Conservation (phyloP, 768 basidiomycete genomes). For the Lactifluus subvellereus region DNA sequence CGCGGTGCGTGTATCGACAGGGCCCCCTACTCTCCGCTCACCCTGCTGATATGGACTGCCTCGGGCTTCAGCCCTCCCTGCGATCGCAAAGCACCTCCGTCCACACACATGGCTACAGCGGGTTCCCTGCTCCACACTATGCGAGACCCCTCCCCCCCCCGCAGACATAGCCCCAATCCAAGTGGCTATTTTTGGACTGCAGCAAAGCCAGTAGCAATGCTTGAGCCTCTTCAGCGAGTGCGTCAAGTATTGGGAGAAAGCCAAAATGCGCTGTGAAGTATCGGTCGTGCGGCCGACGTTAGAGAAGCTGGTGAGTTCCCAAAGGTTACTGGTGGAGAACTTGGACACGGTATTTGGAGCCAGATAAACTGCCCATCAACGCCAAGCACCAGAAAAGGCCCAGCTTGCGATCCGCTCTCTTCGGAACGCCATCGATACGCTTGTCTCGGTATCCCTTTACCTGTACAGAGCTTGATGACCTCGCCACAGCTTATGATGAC, state of each 20-base stretch:
- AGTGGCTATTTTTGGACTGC: neutral
- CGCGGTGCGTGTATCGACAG: neutral
- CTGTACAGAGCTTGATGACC: no score
- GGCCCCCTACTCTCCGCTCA: neutral
- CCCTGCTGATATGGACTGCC: neutral
- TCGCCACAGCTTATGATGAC: neutral
- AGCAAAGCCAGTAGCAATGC: neutral
- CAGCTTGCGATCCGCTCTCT: neutral
- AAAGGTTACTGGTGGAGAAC: neutral
- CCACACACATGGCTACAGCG: neutral
- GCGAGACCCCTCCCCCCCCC: neutral
- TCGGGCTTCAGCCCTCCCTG: neutral
- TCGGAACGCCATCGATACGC: neutral
- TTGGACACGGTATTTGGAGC: neutral
- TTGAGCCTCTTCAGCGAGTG: neutral
- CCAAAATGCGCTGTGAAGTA: neutral
- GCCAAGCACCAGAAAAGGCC: neutral
- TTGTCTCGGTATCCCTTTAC: neutral
- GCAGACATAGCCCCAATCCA: neutral
- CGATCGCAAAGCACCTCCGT: neutral
- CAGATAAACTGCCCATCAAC: no score
- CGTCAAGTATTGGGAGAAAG: neutral
- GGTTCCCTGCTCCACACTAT: neutral
- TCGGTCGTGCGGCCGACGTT: neutral
- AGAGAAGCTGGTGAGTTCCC: neutral